A percentile compares a stretch with the other conserved stretches of the same genome.
Evolutionary conservation across 345 rosid species (phyloP).

Genomic region (Aegle marmelos): DNA sequence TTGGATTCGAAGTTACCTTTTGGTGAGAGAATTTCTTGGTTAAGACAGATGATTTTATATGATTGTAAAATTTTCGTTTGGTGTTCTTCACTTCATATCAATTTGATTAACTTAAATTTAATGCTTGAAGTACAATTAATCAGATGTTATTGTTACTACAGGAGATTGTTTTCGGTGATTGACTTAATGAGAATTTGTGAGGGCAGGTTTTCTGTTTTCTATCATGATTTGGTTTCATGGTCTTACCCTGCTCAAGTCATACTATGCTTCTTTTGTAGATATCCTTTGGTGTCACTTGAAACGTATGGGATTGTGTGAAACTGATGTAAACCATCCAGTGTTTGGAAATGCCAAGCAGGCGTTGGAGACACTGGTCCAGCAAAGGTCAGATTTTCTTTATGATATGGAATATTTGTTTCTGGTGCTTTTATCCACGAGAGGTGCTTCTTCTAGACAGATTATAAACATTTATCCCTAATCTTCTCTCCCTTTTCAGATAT

Average conservation of each 20-base stretch:
- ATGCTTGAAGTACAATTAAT: neutral
- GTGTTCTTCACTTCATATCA: neutral
- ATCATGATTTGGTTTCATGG: neutral
- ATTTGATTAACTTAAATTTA: neutral
- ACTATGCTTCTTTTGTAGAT: conserved; percentile 37
- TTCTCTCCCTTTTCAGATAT: conserved; percentile 40
- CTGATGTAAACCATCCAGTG: conserved; percentile 61
- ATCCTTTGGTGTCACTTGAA: conserved; percentile 78
- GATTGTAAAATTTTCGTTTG: neutral
- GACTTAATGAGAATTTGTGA: neutral
- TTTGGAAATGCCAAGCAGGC: conserved; percentile 78
- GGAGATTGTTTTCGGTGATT: neutral
- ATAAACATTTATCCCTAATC: neutral
- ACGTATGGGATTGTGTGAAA: conserved; percentile 64
- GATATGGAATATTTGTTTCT: neutral
- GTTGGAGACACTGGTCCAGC: conserved; percentile 74
- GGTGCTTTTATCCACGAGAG: neutral
- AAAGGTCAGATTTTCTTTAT: conserved; percentile 48
- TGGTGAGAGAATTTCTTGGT: neutral
- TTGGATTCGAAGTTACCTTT: neutral
- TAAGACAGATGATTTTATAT: neutral
- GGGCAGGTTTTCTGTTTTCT: neutral
- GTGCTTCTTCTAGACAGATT: conserved; percentile 2
- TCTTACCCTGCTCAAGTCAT: neutral
- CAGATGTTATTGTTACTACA: neutral